These are phyloP conservation scores for Naganishia albida DNA, from an alignment of 1,284 basidiomycete genomes.

Conservation along the genomic window DNA sequence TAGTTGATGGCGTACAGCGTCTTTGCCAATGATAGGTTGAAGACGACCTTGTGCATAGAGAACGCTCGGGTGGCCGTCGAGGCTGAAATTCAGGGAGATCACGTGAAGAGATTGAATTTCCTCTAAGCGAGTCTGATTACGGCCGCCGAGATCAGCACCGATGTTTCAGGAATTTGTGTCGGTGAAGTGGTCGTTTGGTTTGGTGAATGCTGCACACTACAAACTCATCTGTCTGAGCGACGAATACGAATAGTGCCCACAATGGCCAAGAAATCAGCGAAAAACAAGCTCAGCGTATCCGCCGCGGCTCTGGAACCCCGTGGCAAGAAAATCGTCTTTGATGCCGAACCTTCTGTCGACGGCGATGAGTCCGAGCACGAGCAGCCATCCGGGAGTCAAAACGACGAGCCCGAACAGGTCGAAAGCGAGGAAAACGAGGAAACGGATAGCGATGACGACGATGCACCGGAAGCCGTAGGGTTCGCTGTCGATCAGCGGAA, in stretches of 20 bases:
- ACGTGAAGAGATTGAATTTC: constrained; percentile 11
- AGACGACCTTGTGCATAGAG: not conserved
- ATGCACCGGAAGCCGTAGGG: constrained; percentile 32
- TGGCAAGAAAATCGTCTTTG: constrained; percentile 33
- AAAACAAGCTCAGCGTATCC: not conserved
- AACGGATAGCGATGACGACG: constrained; percentile 27
- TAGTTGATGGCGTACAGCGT: too few species aligned
- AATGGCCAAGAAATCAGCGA: constrained; percentile 20
- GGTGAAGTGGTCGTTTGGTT: not conserved
- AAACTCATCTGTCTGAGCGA: not conserved
- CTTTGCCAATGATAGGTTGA: not conserved
- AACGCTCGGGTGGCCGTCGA: not conserved
- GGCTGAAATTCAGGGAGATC: constrained; percentile 22
- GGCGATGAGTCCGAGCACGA: constrained; percentile 3
- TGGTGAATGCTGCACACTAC: not conserved
- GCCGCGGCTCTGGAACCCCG: not conserved
- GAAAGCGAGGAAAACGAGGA: constrained; percentile 11
- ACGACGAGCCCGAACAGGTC: not conserved
- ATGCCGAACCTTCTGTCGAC: constrained; percentile 21
- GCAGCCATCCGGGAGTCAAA: not conserved
- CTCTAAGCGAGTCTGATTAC: not conserved
- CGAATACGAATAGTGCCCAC: not conserved
- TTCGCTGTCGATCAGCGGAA: constrained; percentile 24
- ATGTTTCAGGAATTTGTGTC: constrained; percentile 9
- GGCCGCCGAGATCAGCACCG: constrained; percentile 4